Conservation (phyloP, 78 protist genomes). For the Dictyostelium firmibasis region DNA sequence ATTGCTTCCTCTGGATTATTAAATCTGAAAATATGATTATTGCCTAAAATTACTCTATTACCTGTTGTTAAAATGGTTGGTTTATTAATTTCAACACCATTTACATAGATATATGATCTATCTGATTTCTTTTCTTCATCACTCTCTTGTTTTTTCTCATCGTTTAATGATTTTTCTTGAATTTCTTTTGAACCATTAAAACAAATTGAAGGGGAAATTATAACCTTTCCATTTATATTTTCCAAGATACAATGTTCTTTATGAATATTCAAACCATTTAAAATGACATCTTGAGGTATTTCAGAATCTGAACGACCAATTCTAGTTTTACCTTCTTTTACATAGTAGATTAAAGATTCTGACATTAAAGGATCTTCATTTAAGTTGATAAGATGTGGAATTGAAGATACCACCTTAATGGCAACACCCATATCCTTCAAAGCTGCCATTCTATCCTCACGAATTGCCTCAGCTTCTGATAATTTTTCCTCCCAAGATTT, state of each 20-base stretch:
- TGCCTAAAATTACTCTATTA: conserved; percentile 80
- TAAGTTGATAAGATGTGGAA: conserved; percentile 89
- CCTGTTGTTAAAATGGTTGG: conserved; percentile 54
- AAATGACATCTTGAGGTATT: conserved; percentile 67
- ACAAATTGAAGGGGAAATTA: conserved; percentile 14
- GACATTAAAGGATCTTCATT: conserved; percentile 91
- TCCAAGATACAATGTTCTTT: conserved; percentile 76
- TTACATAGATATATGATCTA: conserved; percentile 51
- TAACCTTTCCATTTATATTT: conserved; percentile 32
- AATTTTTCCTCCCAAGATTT: conserved; percentile 76
- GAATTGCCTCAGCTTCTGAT: conserved; percentile 42
- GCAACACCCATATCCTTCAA: conserved; percentile 84
- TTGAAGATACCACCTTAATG: conserved; percentile 53
- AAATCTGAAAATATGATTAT: conserved; percentile 84
- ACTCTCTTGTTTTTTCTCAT: not conserved
- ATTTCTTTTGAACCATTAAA: not conserved
- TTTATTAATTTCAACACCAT: conserved; percentile 55
- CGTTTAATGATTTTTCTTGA: not conserved
- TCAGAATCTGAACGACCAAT: conserved; percentile 74
- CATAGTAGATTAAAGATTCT: conserved; percentile 87
- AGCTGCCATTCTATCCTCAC: conserved; percentile 75
- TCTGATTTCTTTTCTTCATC: not conserved
- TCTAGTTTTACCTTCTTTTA: conserved; percentile 65
- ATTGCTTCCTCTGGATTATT: conserved; percentile 83
- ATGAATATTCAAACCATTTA: conserved; percentile 76